Percentiles rank a stretch among this genome's conserved stretches.
Conservation (phyloP, 106 monocot genomes). For the Alisma plantagoaquatica region DNA sequence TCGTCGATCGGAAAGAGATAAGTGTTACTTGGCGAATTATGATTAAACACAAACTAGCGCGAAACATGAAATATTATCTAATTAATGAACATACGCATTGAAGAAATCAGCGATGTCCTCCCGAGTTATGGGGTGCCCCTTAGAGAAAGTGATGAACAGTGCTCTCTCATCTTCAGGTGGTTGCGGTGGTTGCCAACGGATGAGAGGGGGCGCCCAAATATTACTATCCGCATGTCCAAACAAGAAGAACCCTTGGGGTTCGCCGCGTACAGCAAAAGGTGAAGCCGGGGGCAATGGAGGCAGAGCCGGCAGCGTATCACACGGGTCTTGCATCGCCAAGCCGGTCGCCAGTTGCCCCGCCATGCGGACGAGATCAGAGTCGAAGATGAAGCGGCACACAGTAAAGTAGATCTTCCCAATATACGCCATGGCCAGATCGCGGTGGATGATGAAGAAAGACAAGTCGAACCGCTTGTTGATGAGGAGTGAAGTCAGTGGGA, state of each 20-base stretch:
- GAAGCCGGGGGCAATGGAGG: no score
- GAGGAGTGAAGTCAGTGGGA: not conserved
- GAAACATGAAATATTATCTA: no score
- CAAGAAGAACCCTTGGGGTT: no score
- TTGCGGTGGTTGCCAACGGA: no score
- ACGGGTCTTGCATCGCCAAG: not conserved
- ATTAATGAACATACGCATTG: no score
- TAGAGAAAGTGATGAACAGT: constrained; percentile 4
- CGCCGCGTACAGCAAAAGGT: no score
- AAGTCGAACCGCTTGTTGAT: constrained; percentile 8
- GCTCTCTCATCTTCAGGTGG: not conserved
- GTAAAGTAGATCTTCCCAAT: not conserved
- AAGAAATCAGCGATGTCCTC: not conserved
- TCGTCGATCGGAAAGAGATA: no score
- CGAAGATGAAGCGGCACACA: constrained; percentile 2
- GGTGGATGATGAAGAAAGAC: constrained; percentile 3
- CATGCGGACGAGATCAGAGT: not conserved
- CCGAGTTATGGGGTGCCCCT: not conserved
- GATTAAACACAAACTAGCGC: no score
- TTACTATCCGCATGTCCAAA: no score
- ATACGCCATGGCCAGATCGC: not conserved
- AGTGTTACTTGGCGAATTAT: no score
- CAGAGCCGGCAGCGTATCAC: no score
- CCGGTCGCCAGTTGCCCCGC: not conserved
- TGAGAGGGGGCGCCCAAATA: no score